phyloP scores from a whole-genome alignment of 495 filamentous ascomycete genomes.

The Podospora appendiculata region DNA sequence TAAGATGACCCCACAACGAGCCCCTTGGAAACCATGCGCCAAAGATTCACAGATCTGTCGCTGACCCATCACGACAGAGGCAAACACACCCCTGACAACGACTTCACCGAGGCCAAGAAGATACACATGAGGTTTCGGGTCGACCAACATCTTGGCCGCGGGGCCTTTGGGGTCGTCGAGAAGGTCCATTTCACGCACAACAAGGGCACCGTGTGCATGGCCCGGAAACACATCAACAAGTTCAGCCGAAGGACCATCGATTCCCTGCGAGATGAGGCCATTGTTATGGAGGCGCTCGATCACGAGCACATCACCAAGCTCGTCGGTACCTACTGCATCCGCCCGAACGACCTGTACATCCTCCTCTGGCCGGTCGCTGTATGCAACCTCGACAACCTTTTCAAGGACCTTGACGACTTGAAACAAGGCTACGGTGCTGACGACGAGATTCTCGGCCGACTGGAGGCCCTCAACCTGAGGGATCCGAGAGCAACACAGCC shows the following conservation, averaged over 20 bases:
- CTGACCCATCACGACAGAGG: slow-evolving; percentile 14
- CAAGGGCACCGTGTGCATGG: slow-evolving; percentile 24
- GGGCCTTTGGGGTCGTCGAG: slow-evolving; percentile 28
- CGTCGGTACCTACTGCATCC: slow-evolving; percentile 32
- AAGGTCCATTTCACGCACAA: slow-evolving; percentile 23
- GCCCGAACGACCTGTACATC: slow-evolving; percentile 22
- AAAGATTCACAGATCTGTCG: background rate
- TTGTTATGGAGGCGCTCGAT: slow-evolving; percentile 34
- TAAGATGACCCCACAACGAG: slow-evolving; percentile 5
- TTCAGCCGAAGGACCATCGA: slow-evolving; percentile 16
- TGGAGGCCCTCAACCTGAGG: slow-evolving; percentile 22
- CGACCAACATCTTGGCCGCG: slow-evolving; percentile 20
- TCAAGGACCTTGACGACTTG: slow-evolving; percentile 29
- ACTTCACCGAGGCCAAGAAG: slow-evolving; percentile 25
- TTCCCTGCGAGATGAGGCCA: slow-evolving; percentile 29
- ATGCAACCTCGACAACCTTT: slow-evolving; percentile 30
- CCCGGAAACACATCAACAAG: slow-evolving; percentile 23
- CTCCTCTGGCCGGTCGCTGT: slow-evolving; percentile 36
- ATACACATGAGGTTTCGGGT: slow-evolving; percentile 17
- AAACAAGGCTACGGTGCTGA: slow-evolving; percentile 18
- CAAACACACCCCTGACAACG: slow-evolving; percentile 21
- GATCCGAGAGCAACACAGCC: slow-evolving; percentile 18
- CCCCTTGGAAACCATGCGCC: no score
- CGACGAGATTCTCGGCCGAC: slow-evolving; percentile 22
- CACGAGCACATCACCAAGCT: slow-evolving; percentile 37